Percentiles rank a stretch among this genome's conserved stretches.
phyloP scores from a whole-genome alignment of 2,329 filamentous ascomycete species.

The Pyrenophora tritici-repentis region DNA sequence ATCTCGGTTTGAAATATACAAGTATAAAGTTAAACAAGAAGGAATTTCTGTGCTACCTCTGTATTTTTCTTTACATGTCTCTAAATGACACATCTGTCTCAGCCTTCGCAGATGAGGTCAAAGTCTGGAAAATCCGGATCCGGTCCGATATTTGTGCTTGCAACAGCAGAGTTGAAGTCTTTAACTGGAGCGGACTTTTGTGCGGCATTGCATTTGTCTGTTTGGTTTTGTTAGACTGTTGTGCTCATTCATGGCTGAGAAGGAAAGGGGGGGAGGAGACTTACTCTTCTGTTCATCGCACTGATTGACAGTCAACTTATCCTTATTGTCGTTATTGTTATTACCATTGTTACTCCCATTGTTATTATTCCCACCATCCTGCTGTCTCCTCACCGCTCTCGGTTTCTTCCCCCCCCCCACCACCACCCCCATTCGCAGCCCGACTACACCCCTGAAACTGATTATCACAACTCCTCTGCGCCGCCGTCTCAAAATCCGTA shows the following conservation, averaged over 20 bases:
- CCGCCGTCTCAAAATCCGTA: constrained; percentile 59
- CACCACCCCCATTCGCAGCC: constrained; percentile 44
- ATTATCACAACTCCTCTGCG: constrained; percentile 65
- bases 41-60: too few relatives aligned
- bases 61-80: too few relatives aligned
- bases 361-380: constrained; percentile 7
- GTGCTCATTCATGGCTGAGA: too few relatives aligned
- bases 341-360: constrained; percentile 4
- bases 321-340: background rate
- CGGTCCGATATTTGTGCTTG: constrained; percentile 43
- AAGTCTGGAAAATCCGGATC: constrained; percentile 47
- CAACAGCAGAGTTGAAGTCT: constrained; percentile 31
- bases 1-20: too few relatives aligned
- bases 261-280: constrained; percentile 1
- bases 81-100: too few relatives aligned
- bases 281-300: constrained; percentile 33
- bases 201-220: constrained; percentile 37
- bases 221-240: too few relatives aligned
- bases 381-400: constrained; percentile 10
- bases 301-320: constrained; percentile 23
- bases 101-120: constrained; percentile 46
- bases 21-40: too few relatives aligned
- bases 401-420: background rate
- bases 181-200: constrained; percentile 35
- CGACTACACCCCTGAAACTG: constrained; percentile 64